A percentile compares a stretch with the other conserved stretches of the same genome.
These are phyloP conservation scores for Microdochium bolleyi DNA, from an alignment of 2,329 filamentous ascomycete genomes.

Conservation along the genomic window DNA sequence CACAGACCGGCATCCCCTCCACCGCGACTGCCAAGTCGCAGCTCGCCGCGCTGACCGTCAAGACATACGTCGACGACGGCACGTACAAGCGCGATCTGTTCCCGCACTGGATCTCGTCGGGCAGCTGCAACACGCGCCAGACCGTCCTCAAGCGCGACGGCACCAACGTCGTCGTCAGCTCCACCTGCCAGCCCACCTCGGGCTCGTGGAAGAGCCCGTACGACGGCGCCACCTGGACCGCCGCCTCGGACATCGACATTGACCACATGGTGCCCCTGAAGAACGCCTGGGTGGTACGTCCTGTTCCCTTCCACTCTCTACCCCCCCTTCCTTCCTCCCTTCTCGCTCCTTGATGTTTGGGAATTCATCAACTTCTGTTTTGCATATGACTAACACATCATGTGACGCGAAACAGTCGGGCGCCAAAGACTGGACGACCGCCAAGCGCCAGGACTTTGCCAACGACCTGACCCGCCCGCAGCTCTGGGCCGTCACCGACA, in stretches of 20 bases:
- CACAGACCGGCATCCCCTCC: slow-evolving; percentile 54
- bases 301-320: background rate
- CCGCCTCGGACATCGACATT: slow-evolving; percentile 66
- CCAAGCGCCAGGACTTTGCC: slow-evolving; percentile 60
- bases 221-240: slow-evolving; percentile 64
- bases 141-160: slow-evolving; percentile 69
- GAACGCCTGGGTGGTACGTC: slow-evolving; percentile 66
- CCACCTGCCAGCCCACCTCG: slow-evolving; percentile 52
- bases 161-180: slow-evolving; percentile 47
- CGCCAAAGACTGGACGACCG: slow-evolving; percentile 63
- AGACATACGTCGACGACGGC: slow-evolving; percentile 41
- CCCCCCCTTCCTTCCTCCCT: too few relatives aligned
- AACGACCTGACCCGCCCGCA: slow-evolving; percentile 73
- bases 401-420: slow-evolving; percentile 44
- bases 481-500: slow-evolving; percentile 71
- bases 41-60: slow-evolving; percentile 51
- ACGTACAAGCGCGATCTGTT: slow-evolving; percentile 61
- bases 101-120: slow-evolving; percentile 61
- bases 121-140: slow-evolving; percentile 67
- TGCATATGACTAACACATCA: slow-evolving; percentile 2
- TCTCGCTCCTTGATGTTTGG: too few relatives aligned
- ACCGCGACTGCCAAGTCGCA: slow-evolving; percentile 46
- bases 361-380: too few relatives aligned
- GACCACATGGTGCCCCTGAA: slow-evolving; percentile 78
- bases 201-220: slow-evolving; percentile 68